Evolutionary conservation across 169 alveolate genomes (phyloP), one percentile per base, ranked within the genome.

Genomic region (Plasmodium vinckei): DNA sequence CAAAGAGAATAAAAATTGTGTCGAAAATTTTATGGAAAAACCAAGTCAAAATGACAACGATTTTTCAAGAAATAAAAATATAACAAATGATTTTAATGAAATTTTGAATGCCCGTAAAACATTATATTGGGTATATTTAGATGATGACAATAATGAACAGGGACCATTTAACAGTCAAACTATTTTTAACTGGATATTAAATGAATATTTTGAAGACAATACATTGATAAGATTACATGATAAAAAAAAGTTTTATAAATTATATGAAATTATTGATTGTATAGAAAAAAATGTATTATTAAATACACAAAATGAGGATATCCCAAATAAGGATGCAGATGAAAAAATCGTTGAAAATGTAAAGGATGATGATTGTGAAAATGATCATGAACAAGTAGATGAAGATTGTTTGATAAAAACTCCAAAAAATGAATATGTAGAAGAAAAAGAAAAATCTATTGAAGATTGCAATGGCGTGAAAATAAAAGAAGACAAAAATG

Each of bases 101-200:
- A 21, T 72, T 19, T n/a, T 67, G 46, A 63, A 79, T 57, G 70
- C 71, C 10, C 53, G 70, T 25, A 72, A 63, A 19, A 87, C 91
- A 46, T 77, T 92, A 64, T 82, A 87, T 56, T 92, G 94, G 94
- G 93, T 88, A 12, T 92, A 92, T 57, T 25, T 92, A 68, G 94
- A 92, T 82, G 94, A 92, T 27, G 53, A 87, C 27, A 73, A 73
- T 42, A 69, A 72, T 49, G 87, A 84, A 57, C 89, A 89, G 42
- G 94, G 94, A 10, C 94, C 94, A 13, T 92, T 73, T 79, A 92
- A 86, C 47, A 92, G 94, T 21, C 51, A 88, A 51, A 73, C 90
- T 23, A 92, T 92, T 82, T 88, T 92, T 70, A 87, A 90, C 12
- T 92, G 94, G 94, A 56, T 92, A 54, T 53, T 70, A 19, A 92